Base-by-base conservation (phyloP, 495 filamentous ascomycete species). In the Articulospora tetracladia region DNA sequence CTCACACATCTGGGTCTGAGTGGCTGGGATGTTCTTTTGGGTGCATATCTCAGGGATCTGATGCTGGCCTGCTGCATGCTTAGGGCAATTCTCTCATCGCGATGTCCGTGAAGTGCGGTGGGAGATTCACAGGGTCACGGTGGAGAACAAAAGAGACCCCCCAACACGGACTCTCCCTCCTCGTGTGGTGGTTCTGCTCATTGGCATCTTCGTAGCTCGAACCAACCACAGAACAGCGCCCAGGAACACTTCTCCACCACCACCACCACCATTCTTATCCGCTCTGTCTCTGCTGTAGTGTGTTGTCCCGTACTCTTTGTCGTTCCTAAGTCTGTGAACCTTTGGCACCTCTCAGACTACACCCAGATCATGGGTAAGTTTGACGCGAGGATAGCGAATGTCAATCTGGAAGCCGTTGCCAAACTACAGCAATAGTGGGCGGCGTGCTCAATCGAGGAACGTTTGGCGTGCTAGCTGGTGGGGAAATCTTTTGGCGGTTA, bases 101-200 rank as follows among this genome's bases (percentile, higher is more conserved):
- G 53, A 55, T 59, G 58, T 58, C 62, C 62, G 62, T 39, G n/a
- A 49, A 44, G 39, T 44, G 39, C 50, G 50, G 56, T 53, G 32
- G 25, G 28, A 44, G 54, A 34, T 28, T 44, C 39, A 19, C 39
- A 44, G 39, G 3, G 39, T 44, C 39, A 54, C 8, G 51, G 51
- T 54, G 25, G 51, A 34, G 28, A 44, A 48, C n/a, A 15, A 15
- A 51, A 23, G 26, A 19, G 25, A n/a, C 20, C 1, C 3, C 11
- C 17, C 30, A 19, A 36, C 30, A 34, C 28, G 22, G 22, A 51
- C 4, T 2, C 22, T 28, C 48, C 8, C 22, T 51, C 48, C 25
- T 51, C 19, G 48, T 24, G 44, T 19, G 4, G 3, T 17, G 3
- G 39, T 15, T 7, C 39, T 8, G 11, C 39, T 44, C 39, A 44